Conservation (phyloP, 176 grass and related monocot genomes). For the Bolboschoenus planiculmis region DNA sequence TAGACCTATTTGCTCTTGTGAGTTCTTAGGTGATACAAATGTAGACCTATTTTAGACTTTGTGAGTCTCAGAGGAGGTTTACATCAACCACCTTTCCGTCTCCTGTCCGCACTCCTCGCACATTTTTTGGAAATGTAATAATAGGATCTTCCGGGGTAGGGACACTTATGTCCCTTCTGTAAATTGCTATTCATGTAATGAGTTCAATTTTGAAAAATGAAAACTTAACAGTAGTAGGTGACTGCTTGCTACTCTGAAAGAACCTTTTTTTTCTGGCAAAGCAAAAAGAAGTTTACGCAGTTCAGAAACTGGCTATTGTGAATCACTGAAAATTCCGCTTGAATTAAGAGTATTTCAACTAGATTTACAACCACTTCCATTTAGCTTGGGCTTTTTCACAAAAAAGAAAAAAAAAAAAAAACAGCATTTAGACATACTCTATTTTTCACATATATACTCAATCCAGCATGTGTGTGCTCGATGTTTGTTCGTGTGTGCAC, state of each 20-base stretch:
- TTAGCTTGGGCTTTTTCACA: background rate
- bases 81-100: too few species aligned
- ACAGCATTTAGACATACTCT: background rate
- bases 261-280: background rate
- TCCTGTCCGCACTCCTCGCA: too few species aligned
- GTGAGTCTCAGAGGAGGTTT: too few species aligned
- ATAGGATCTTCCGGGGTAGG: too few species aligned
- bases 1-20: background rate
- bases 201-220: too few species aligned
- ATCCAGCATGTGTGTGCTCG: background rate
- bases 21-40: background rate
- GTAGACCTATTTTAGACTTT: background rate
- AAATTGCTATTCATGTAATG: too few species aligned
- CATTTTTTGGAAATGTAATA: too few species aligned
- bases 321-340: background rate
- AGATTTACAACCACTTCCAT: background rate
- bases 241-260: too few species aligned
- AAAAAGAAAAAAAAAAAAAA: background rate
- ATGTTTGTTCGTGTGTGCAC: too few species aligned
- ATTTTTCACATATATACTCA: background rate
- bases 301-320: background rate
- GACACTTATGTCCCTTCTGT: too few species aligned
- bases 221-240: too few species aligned
- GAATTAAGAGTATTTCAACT: background rate
- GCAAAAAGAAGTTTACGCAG: background rate